These are phyloP conservation scores for Xylaria sp. DNA, from an alignment of 2,329 filamentous ascomycete species.

Conservation along the genomic window DNA sequence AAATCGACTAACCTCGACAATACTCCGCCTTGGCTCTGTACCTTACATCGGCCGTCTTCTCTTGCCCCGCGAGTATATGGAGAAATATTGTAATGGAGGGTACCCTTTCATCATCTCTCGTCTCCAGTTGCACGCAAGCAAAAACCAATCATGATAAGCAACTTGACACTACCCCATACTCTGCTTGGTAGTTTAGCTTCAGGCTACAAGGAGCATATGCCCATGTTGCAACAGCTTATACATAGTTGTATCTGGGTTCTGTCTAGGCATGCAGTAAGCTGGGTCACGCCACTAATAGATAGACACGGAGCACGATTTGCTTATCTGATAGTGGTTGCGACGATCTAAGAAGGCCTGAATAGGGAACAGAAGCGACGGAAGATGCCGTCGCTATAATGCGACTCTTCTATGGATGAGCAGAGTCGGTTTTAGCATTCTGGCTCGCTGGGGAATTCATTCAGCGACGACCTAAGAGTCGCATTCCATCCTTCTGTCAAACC, in stretches of 20 bases:
- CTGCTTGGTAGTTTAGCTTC: conserved; percentile 19
- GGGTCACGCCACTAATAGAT: conserved; percentile 15
- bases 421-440: background rate
- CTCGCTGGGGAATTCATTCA: conserved; percentile 7
- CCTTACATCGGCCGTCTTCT: conserved; percentile 48
- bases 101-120: conserved; percentile 42
- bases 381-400: conserved; percentile 25
- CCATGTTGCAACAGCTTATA: conserved; percentile 15
- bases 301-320: conserved; percentile 8
- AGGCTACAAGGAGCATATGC: conserved; percentile 18
- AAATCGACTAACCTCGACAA: conserved; percentile 23
- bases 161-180: conserved; percentile 17
- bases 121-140: conserved; percentile 21
- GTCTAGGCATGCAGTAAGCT: conserved; percentile 23
- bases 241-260: background rate
- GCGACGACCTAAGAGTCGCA: background rate
- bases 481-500: conserved; percentile 11
- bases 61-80: conserved; percentile 43
- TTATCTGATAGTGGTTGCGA: conserved; percentile 24
- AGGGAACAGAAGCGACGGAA: conserved; percentile 22
- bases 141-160: conserved; percentile 26
- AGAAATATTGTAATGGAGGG: conserved; percentile 44
- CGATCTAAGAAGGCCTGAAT: conserved; percentile 15
- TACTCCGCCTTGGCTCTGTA: conserved; percentile 44
- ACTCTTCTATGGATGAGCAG: conserved; percentile 12